These are phyloP conservation scores for Escallonia herrerae DNA, from an alignment of 129 eudicot genomes.

Conservation along the genomic window DNA sequence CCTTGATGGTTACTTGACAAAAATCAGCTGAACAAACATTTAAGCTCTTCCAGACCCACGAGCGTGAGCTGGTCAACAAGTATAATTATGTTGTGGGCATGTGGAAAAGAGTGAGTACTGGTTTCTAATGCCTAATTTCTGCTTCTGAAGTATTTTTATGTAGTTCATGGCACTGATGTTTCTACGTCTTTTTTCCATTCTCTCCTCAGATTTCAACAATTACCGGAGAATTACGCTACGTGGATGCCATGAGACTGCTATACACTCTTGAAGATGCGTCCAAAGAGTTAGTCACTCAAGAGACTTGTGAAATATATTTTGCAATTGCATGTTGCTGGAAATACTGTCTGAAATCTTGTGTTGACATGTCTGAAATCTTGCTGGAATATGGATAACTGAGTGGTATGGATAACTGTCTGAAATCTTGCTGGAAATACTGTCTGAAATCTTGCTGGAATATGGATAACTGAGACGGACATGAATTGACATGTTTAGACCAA, in stretches of 20 bases:
- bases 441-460: not conserved
- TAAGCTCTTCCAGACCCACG: conserved; percentile 69
- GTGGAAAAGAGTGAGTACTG: conserved; percentile 81
- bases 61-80: conserved; percentile 78
- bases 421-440: not conserved
- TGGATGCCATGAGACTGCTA: conserved; percentile 78
- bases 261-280: conserved; percentile 76
- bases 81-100: conserved; percentile 78
- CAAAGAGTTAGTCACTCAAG: conserved; percentile 40
- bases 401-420: no score
- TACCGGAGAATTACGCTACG: conserved; percentile 73
- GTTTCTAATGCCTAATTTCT: not conserved
- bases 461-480: no score
- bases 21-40: conserved; percentile 74
- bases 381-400: no score
- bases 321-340: no score
- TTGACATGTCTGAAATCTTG: not conserved
- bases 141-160: no score
- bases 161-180: not conserved
- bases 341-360: no score
- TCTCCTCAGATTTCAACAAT: conserved; percentile 63
- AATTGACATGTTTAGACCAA: no score
- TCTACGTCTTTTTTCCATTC: not conserved
- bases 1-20: conserved; percentile 38
- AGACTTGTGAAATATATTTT: no score